Percentiles rank a stretch among this genome's conserved stretches.
Evolutionary conservation across 345 rosid genomes (phyloP).

Genomic region (Melaleuca quinquenervia): DNA sequence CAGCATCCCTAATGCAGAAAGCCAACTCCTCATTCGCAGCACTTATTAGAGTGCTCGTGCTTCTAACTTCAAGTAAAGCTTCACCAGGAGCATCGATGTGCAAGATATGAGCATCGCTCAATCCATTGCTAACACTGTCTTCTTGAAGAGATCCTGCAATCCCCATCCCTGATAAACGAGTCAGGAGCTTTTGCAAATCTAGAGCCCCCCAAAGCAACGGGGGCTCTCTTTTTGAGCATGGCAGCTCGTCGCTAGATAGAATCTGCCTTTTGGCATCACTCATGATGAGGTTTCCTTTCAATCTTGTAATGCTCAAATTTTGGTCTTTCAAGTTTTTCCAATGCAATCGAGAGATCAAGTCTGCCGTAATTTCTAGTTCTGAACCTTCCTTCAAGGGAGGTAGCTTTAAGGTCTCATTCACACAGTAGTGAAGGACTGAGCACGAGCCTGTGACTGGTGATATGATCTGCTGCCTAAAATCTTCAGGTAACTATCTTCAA

Average conservation of each 20-base stretch:
- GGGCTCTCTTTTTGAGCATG: slow-evolving; percentile 10
- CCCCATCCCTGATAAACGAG: slow-evolving; percentile 36
- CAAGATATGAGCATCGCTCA: slow-evolving; percentile 9
- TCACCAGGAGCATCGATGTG: slow-evolving; percentile 24
- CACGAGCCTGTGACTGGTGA: slow-evolving; percentile 11
- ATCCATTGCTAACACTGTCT: slow-evolving; percentile 10
- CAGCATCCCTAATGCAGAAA: slow-evolving; percentile 27
- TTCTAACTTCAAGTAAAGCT: slow-evolving; percentile 33
- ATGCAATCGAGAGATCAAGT: slow-evolving; percentile 26
- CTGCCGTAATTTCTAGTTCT: slow-evolving; percentile 44
- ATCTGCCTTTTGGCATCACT: slow-evolving; percentile 33
- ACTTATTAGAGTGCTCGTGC: slow-evolving; percentile 26
- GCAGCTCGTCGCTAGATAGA: slow-evolving; percentile 17
- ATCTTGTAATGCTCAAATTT: slow-evolving; percentile 32
- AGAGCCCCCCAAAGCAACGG: slow-evolving; percentile 42
- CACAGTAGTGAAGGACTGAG: slow-evolving; percentile 25
- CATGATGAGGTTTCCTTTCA: slow-evolving; percentile 51
- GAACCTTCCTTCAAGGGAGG: slow-evolving; percentile 19
- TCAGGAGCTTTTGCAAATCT: slow-evolving; percentile 31
- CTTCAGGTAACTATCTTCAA: slow-evolving; percentile 51
- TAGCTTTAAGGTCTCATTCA: slow-evolving; percentile 34
- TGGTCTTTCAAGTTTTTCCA: slow-evolving; percentile 36
- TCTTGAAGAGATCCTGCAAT: slow-evolving; percentile 32
- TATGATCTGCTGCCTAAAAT: slow-evolving; percentile 19
- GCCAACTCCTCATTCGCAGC: slow-evolving; percentile 37